These are phyloP conservation scores for Ceratorhiza oryzae-sativae DNA, from an alignment of 1,284 basidiomycete species.

Conservation along the genomic window DNA sequence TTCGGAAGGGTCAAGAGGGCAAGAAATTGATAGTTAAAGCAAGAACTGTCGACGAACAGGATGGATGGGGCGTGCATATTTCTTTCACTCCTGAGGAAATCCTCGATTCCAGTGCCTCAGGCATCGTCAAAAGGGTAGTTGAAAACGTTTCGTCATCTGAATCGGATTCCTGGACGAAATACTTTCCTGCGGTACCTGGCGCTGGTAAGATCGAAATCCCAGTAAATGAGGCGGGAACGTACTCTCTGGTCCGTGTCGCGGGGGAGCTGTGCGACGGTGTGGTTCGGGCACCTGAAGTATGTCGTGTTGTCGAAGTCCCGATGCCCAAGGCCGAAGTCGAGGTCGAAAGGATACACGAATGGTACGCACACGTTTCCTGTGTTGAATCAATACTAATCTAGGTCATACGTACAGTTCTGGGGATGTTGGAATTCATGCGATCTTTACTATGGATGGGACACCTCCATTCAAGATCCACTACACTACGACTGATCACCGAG, in stretches of 20 bases:
- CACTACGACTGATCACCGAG: conserved; percentile 73
- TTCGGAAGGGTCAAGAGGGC: conserved; percentile 73
- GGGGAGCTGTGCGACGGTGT: conserved; percentile 83
- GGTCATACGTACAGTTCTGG: conserved; percentile 69
- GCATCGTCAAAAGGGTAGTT: conserved; percentile 45
- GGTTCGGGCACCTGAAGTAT: conserved; percentile 80
- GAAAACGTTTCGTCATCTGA: conserved; percentile 43
- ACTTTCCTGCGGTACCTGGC: conserved; percentile 59
- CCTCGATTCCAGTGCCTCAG: conserved; percentile 17
- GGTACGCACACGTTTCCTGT: conserved; percentile 57
- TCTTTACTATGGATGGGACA: conserved; percentile 85
- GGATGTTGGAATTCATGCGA: conserved; percentile 89
- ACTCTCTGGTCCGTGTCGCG: conserved; percentile 73
- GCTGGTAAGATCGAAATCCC: conserved; percentile 60
- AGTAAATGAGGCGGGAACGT: conserved; percentile 77
- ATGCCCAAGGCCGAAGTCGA: conserved; percentile 82
- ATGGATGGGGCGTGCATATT: conserved; percentile 25
- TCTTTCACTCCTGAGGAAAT: conserved; percentile 12
- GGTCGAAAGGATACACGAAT: conserved; percentile 92
- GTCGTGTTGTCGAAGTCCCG: conserved; percentile 76
- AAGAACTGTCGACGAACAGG: conserved; percentile 2
- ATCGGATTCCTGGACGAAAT: conserved; percentile 60
- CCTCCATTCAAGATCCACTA: conserved; percentile 90
- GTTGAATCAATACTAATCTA: background rate
- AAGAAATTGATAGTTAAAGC: conserved; percentile 45